These are phyloP conservation scores for Herpetomonas tarakana DNA, from an alignment of 208 protist species.

Conservation along the genomic window DNA sequence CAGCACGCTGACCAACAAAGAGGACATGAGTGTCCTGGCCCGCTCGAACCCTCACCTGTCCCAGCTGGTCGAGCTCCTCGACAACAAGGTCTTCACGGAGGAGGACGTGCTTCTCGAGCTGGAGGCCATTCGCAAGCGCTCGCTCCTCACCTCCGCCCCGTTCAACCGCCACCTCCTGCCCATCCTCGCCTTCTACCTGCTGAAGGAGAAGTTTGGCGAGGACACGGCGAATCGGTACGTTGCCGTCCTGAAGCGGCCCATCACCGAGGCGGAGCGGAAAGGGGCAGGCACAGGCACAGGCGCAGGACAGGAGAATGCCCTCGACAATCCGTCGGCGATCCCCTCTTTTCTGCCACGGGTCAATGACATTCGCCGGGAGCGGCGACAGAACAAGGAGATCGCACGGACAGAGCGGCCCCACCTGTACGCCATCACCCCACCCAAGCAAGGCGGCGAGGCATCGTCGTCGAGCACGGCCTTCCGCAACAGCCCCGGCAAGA, in stretches of 20 bases:
- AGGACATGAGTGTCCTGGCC: constrained; percentile 11
- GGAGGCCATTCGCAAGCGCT: constrained; percentile 46
- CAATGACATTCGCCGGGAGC: constrained; percentile 28
- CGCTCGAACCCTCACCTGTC: constrained; percentile 35
- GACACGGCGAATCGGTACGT: constrained; percentile 23
- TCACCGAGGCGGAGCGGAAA: neutral
- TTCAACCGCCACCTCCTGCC: constrained; percentile 40
- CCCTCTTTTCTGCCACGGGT: constrained; percentile 34
- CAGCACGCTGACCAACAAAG: neutral
- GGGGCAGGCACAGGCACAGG: neutral
- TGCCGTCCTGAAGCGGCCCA: constrained; percentile 12
- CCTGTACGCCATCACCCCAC: constrained; percentile 23
- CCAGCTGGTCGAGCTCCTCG: constrained; percentile 30
- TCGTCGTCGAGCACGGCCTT: neutral
- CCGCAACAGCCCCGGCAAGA: neutral
- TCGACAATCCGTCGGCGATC: constrained; percentile 4
- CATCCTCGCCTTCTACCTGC: constrained; percentile 40
- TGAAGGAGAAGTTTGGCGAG: constrained; percentile 33
- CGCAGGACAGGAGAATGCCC: too few relatives aligned
- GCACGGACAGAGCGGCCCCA: constrained; percentile 19
- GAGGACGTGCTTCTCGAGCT: constrained; percentile 40
- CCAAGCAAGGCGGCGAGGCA: neutral
- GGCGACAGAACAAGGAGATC: constrained; percentile 15
- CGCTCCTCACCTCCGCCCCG: constrained; percentile 33
- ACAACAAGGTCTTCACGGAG: constrained; percentile 38